A percentile compares a stretch with the other conserved stretches of the same genome.
phyloP scores from a whole-genome alignment of 805 yeast genomes.

The Metschnikowia koreensis region DNA sequence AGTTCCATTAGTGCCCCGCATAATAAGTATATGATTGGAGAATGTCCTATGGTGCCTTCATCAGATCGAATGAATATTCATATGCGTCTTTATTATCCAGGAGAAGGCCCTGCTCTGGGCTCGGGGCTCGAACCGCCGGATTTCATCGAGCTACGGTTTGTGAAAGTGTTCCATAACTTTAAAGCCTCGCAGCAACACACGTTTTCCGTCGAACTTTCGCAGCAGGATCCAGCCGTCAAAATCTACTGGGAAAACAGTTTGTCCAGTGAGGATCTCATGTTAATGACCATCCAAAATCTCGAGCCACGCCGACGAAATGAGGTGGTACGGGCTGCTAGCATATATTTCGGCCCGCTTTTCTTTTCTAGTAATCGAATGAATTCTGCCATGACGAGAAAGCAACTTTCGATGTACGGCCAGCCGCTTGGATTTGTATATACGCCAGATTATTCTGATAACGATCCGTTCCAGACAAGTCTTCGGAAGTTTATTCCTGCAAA shows the following conservation, averaged over 20 bases:
- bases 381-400: slow-evolving; percentile 6
- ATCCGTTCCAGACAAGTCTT: slow-evolving; percentile 11
- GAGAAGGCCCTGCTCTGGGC: not conserved
- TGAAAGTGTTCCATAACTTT: slow-evolving; percentile 5
- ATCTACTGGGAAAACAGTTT: slow-evolving; percentile 18
- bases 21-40: slow-evolving; percentile 10
- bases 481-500: slow-evolving; percentile 13
- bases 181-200: slow-evolving; percentile 13
- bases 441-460: slow-evolving; percentile 7
- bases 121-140: not conserved
- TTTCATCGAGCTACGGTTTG: slow-evolving; percentile 5
- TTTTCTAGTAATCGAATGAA: slow-evolving; percentile 8
- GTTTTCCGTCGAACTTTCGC: slow-evolving; percentile 16
- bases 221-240: slow-evolving; percentile 21
- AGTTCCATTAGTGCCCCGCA: not conserved
- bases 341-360: slow-evolving; percentile 9
- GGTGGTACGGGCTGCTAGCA: slow-evolving; percentile 11
- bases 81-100: slow-evolving; percentile 11
- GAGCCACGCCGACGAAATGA: slow-evolving; percentile 1
- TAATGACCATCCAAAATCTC: slow-evolving; percentile 13
- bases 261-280: slow-evolving; percentile 8
- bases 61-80: slow-evolving; percentile 16
- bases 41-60: slow-evolving; percentile 15
- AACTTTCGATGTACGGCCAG: slow-evolving; percentile 16
- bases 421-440: slow-evolving; percentile 12